These are phyloP conservation scores for Lentithecium fluviatile DNA, from an alignment of 495 filamentous ascomycete genomes.

Conservation along the genomic window DNA sequence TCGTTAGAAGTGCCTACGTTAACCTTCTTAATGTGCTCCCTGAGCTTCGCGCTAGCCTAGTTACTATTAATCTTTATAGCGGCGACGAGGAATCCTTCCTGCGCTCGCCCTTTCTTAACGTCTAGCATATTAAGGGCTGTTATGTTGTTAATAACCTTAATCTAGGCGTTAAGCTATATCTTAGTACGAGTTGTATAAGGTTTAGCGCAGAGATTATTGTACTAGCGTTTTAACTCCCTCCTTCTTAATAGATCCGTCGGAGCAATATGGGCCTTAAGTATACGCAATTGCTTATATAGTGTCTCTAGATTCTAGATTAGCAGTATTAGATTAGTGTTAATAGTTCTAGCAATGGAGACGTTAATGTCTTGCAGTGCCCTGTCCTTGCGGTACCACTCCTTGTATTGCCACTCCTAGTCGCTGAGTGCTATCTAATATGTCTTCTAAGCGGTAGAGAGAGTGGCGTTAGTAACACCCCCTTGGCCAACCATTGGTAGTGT, in stretches of 20 bases:
- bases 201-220: not conserved
- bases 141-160: not conserved
- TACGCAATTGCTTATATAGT: no score
- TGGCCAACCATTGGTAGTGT: no score
- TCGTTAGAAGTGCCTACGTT: no score
- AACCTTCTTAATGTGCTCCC: no score
- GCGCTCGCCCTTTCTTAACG: not conserved
- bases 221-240: not conserved
- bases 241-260: not conserved
- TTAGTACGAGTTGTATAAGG: not conserved
- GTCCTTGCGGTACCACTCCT: no score
- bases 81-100: not conserved
- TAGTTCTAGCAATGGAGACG: not conserved
- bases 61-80: not conserved
- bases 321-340: not conserved
- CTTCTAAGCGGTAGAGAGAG: no score
- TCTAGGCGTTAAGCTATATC: not conserved
- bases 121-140: not conserved
- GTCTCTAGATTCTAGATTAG: no score
- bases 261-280: not conserved
- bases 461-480: no score
- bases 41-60: no score
- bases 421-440: no score
- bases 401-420: no score
- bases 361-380: no score